Conservation (phyloP, 1,139 yeast genomes). For the Taphrina flavorubra region DNA sequence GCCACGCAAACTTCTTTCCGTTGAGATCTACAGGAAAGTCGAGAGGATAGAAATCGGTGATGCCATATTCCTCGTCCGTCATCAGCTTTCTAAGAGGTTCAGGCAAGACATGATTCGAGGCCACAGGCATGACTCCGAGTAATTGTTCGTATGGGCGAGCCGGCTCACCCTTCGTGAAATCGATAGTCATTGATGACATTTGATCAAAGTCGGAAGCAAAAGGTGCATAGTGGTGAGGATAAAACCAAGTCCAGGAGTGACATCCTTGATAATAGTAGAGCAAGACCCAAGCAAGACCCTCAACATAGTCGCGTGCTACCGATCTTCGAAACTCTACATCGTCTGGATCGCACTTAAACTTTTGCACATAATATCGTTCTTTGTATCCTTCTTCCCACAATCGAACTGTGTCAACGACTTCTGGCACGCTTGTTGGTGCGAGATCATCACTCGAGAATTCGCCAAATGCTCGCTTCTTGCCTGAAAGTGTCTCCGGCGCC, state of each 20-base stretch:
- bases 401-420: conserved; percentile 61
- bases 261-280: conserved; percentile 95
- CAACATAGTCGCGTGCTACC: conserved; percentile 77
- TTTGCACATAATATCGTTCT: conserved; percentile 76
- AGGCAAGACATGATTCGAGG: conserved; percentile 83
- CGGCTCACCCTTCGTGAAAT: conserved; percentile 75
- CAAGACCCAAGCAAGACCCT: conserved; percentile 95
- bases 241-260: conserved; percentile 98
- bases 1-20: conserved; percentile 95
- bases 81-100: conserved; percentile 79
- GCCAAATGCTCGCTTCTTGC: conserved; percentile 39
- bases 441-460: conserved; percentile 32
- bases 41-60: conserved; percentile 88
- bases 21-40: conserved; percentile 92
- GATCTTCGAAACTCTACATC: conserved; percentile 66
- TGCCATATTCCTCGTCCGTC: conserved; percentile 80
- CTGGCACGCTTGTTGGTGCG: conserved; percentile 26
- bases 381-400: conserved; percentile 88
- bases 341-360: conserved; percentile 67
- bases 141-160: conserved; percentile 93
- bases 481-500: conserved; percentile 43
- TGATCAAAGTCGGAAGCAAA: conserved; percentile 85
- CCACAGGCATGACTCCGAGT: conserved; percentile 97
- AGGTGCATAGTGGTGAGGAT: conserved; percentile 97
- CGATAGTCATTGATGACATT: conserved; percentile 64